A percentile compares a stretch with the other conserved stretches of the same genome.
Evolutionary conservation across 352 stramenopile genomes (phyloP).

Genomic region (Globisporangium cederbergense): DNA sequence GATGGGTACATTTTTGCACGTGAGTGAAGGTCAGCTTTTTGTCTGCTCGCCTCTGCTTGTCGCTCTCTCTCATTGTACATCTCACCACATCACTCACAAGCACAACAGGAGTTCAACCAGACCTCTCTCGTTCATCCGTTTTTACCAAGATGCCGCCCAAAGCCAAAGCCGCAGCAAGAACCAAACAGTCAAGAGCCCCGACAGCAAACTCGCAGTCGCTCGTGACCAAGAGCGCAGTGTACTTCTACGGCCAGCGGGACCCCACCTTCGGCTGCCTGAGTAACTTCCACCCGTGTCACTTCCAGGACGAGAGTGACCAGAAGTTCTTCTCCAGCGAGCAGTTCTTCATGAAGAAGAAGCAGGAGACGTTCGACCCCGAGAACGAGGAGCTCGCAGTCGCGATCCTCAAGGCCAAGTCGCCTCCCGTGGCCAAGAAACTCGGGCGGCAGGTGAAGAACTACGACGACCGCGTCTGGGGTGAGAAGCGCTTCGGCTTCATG

Average conservation of each 20-base stretch:
- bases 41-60: neutral
- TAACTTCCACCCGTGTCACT: constrained; percentile 61
- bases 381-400: constrained; percentile 38
- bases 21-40: neutral
- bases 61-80: neutral
- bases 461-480: constrained; percentile 42
- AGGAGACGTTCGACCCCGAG: constrained; percentile 53
- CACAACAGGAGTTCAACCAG: too few relatives aligned
- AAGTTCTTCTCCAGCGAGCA: constrained; percentile 66
- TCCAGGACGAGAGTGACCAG: constrained; percentile 28
- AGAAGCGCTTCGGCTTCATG: constrained; percentile 43
- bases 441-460: constrained; percentile 53
- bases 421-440: constrained; percentile 43
- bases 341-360: constrained; percentile 73
- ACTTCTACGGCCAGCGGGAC: constrained; percentile 51
- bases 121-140: too few relatives aligned
- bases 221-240: constrained; percentile 37
- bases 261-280: constrained; percentile 44
- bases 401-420: constrained; percentile 46
- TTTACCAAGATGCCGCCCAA: constrained; percentile 3
- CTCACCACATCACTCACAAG: neutral
- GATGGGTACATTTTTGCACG: neutral
- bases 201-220: constrained; percentile 20
- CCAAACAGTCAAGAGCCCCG: neutral
- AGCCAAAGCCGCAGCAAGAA: neutral